A percentile compares a stretch with the other conserved stretches of the same genome.
Conservation (phyloP, 2,329 filamentous ascomycete genomes). For the Teratosphaeriaceae sp. region DNA sequence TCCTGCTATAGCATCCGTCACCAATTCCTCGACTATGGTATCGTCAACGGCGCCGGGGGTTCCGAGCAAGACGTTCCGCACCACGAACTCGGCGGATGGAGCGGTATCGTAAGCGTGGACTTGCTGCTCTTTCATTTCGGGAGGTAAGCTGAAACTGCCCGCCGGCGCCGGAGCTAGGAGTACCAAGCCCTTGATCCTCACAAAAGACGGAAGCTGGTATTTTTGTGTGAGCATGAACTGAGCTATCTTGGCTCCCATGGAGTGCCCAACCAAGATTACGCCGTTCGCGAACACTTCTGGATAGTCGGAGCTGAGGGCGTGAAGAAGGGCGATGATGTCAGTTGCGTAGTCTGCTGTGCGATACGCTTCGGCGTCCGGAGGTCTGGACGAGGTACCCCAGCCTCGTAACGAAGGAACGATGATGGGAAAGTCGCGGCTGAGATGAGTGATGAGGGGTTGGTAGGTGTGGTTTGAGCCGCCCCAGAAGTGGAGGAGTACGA, state of each 20-base stretch:
- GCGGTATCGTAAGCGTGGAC: background rate
- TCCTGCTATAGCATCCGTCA: background rate
- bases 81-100: background rate
- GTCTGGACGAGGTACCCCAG: background rate
- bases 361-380: background rate
- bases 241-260: background rate
- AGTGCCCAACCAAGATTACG: background rate
- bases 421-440: background rate
- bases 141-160: background rate
- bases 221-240: background rate
- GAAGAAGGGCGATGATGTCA: background rate
- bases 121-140: background rate
- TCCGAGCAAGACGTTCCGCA: background rate
- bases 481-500: background rate
- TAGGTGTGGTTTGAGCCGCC: background rate
- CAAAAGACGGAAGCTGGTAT: background rate
- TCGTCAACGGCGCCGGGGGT: background rate
- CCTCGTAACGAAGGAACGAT: background rate
- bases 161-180: background rate
- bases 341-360: background rate
- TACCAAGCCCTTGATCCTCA: background rate
- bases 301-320: background rate
- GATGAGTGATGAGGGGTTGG: background rate
- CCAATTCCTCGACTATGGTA: background rate
- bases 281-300: background rate